Conservation (phyloP, 1,284 basidiomycete genomes). For the Chalciporus sp. region DNA sequence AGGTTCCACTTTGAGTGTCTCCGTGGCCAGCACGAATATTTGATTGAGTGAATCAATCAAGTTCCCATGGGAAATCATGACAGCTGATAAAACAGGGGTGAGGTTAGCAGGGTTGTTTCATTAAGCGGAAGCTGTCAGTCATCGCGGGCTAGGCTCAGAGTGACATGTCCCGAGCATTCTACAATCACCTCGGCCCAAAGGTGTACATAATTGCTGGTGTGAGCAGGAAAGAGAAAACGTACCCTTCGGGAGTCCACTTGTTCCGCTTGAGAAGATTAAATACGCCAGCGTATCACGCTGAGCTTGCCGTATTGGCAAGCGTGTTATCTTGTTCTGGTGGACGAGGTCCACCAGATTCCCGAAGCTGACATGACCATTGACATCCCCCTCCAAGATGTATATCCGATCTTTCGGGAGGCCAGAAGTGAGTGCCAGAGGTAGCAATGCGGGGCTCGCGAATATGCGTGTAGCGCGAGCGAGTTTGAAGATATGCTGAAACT, state of each 20-base stretch:
- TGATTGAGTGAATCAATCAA: conserved; percentile 54
- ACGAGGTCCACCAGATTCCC: conserved; percentile 47
- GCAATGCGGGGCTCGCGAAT: conserved; percentile 59
- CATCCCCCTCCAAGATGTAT: conserved; percentile 52
- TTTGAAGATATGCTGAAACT: conserved; percentile 60
- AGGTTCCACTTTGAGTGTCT: conserved; percentile 32
- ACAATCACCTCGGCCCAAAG: neutral
- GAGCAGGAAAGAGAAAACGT: neutral
- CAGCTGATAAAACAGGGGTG: conserved; percentile 44
- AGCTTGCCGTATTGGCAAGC: conserved; percentile 48
- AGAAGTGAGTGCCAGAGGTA: conserved; percentile 51
- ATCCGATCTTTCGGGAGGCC: conserved; percentile 56
- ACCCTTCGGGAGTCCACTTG: conserved; percentile 79
- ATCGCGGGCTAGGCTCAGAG: neutral
- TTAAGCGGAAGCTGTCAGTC: neutral
- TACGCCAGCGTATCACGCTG: conserved; percentile 65
- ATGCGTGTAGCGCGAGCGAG: conserved; percentile 58
- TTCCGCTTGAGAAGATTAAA: conserved; percentile 76
- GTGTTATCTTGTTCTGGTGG: conserved; percentile 40
- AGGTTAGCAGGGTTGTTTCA: neutral
- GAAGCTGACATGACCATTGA: conserved; percentile 45
- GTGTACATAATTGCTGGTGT: neutral
- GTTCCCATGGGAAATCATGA: conserved; percentile 78
- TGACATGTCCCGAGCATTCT: neutral
- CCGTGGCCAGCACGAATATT: conserved; percentile 31